Percentiles rank a stretch among this genome's conserved stretches.
Evolutionary conservation across 257 asterid genomes (phyloP).

Genomic region (Salvia hispanica): DNA sequence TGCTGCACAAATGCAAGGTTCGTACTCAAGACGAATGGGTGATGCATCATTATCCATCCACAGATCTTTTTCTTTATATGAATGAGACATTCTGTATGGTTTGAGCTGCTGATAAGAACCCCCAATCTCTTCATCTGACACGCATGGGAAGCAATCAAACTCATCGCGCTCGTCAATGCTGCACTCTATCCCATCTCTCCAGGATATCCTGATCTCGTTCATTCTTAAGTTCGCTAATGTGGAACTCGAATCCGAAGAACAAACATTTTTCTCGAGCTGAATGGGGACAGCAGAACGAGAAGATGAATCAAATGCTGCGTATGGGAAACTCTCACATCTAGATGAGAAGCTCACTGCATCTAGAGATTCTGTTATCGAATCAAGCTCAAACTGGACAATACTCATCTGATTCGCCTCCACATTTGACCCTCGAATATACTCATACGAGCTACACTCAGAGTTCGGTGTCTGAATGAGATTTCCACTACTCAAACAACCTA

Average conservation of each 20-base stretch:
- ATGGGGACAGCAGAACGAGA: constrained; percentile 20
- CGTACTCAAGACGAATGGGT: constrained; percentile 49
- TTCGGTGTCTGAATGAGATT: constrained; percentile 71
- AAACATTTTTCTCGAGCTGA: constrained; percentile 19
- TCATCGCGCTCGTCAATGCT: constrained; percentile 17
- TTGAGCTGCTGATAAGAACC: constrained; percentile 26
- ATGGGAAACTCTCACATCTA: constrained; percentile 29
- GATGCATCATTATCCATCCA: constrained; percentile 29
- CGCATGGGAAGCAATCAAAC: constrained; percentile 26
- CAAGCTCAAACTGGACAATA: constrained; percentile 34
- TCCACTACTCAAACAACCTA: constrained; percentile 50
- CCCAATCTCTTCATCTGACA: constrained; percentile 19
- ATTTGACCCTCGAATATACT: constrained; percentile 24
- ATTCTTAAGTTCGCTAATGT: constrained; percentile 19
- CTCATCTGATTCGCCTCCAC: constrained; percentile 20
- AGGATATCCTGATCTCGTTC: constrained; percentile 19
- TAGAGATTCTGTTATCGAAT: constrained; percentile 33
- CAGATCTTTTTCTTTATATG: constrained; percentile 26
- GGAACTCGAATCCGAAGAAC: constrained; percentile 26
- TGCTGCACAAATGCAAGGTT: constrained; percentile 37
- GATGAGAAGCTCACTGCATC: constrained; percentile 36
- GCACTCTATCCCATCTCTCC: constrained; percentile 24
- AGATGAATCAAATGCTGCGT: constrained; percentile 29
- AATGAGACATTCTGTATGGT: constrained; percentile 23
- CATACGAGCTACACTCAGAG: constrained; percentile 50